Base-by-base conservation (phyloP, 2,329 filamentous ascomycete species). In the Cyanodermella asteris region DNA sequence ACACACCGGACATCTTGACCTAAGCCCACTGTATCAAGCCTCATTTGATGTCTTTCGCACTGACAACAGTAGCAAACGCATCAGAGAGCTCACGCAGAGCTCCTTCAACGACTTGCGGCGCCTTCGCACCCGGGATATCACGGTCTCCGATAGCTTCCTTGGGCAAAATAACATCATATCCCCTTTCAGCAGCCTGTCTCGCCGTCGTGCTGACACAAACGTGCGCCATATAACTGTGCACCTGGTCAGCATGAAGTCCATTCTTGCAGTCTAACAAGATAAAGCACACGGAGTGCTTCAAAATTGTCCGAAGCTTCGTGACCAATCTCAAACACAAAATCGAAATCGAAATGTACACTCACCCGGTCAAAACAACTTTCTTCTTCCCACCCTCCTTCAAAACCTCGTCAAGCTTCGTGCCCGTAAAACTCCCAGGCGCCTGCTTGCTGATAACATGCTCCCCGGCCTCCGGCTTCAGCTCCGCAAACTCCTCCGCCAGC, bases 91-190 rank as follows among this genome's bases (percentile, higher is more conserved):
- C 4, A 27, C 9, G 5, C 4, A 11, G 26, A 42, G 44, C 21
- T 50, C 50, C 6, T 50, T 58, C 13, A 72, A 34, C 27, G 11
- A 34, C 38, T 28, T 68, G 56, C 7, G 56, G 54, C 0, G 61
- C 67, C 5, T 50, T 48, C 1, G 57, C 60, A 1, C 68, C 68
- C 1, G 70, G 70, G 22, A 75, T 71, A 39, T 73, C 56, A 6
- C 71, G 45, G 41, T 74, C 69, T 0, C 71, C 70, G 18, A 76
- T 59, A 0, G 55, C 67, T 39, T 73, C 71, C 35, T 60, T 51
- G 0, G 56, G 61, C 13, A 75, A 39, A 2, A 73, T 28, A 13
- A 73, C 59, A 38, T 76, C 67, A 38, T 66, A 73, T 0, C 67
- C 71, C 17, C 54, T 49, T 41, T 75, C 60, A 4, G 47, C 52